Percentiles rank a stretch among this genome's conserved stretches.
phyloP scores from a whole-genome alignment of 2,329 filamentous ascomycete species.

The Aureobasidium melanogenum region DNA sequence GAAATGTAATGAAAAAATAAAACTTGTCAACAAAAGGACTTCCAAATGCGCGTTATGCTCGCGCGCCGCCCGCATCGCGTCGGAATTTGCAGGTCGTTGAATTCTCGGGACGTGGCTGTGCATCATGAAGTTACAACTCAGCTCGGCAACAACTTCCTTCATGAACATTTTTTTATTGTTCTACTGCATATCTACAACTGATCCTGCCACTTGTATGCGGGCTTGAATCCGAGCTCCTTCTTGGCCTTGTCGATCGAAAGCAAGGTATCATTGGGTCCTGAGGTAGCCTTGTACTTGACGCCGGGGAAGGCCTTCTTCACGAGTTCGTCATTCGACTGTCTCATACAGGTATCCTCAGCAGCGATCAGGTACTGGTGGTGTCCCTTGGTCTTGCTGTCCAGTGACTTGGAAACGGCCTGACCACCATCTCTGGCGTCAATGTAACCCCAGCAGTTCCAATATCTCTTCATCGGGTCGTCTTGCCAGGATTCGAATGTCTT shows the following conservation, averaged over 20 bases:
- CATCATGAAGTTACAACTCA: no score
- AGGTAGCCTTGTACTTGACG: constrained; percentile 17
- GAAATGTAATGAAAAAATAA: no score
- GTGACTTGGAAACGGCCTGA: constrained; percentile 16
- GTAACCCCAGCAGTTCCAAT: constrained; percentile 21
- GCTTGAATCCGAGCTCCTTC: constrained; percentile 19
- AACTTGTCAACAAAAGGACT: no score
- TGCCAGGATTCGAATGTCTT: constrained; percentile 17
- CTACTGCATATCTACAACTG: constrained; percentile 4
- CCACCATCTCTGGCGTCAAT: constrained; percentile 19
- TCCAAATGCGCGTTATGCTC: no score
- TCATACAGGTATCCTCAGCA: constrained; percentile 19
- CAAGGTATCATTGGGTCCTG: constrained; percentile 16
- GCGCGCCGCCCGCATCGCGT: no score
- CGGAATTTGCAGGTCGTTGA: no score
- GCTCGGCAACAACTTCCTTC: neutral
- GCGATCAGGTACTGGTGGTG: constrained; percentile 19
- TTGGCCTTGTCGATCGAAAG: constrained; percentile 20
- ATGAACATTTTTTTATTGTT: no score
- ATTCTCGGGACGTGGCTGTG: neutral
- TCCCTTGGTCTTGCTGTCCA: constrained; percentile 16
- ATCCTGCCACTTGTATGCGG: constrained; percentile 19
- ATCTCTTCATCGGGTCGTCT: constrained; percentile 17
- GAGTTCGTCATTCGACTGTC: constrained; percentile 18
- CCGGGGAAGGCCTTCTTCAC: constrained; percentile 18